Percentiles rank a stretch among this genome's conserved stretches.
Conservation (phyloP, 1,284 basidiomycete genomes). For the Puccinia triticina region DNA sequence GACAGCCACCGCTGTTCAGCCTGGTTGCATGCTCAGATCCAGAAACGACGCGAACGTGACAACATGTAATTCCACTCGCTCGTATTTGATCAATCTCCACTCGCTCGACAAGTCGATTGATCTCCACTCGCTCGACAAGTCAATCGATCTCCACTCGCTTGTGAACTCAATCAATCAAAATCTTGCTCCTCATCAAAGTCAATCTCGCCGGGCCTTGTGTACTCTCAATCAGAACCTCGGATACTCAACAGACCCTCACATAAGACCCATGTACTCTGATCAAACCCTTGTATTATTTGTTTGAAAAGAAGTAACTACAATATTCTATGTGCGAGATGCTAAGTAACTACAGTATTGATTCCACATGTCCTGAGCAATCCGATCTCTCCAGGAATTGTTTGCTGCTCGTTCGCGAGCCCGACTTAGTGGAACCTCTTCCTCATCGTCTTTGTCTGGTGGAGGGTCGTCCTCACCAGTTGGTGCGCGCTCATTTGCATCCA, state of each 20-base stretch:
- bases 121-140: too few relatives aligned
- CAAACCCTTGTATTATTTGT: too few relatives aligned
- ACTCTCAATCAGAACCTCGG: too few relatives aligned
- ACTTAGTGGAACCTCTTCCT: background rate
- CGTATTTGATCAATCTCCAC: too few relatives aligned
- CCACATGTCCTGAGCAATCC: constrained; percentile 9
- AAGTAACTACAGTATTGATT: background rate
- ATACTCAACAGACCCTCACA: too few relatives aligned
- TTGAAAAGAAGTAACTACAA: background rate
- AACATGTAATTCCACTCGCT: too few relatives aligned
- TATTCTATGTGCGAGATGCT: background rate
- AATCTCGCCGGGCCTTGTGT: too few relatives aligned
- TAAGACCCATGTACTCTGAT: too few relatives aligned
- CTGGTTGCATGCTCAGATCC: background rate
- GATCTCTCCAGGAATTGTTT: background rate
- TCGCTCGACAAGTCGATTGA: too few relatives aligned
- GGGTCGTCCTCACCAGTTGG: background rate
- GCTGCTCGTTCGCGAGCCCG: background rate
- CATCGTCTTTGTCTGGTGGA: background rate
- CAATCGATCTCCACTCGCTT: too few relatives aligned
- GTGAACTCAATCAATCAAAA: too few relatives aligned
- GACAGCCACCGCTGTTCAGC: background rate
- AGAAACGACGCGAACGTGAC: background rate
- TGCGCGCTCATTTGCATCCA: background rate
- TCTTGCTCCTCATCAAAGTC: too few relatives aligned